Conservation (phyloP, 805 yeast species). For the Kregervanrija fluxuum region DNA sequence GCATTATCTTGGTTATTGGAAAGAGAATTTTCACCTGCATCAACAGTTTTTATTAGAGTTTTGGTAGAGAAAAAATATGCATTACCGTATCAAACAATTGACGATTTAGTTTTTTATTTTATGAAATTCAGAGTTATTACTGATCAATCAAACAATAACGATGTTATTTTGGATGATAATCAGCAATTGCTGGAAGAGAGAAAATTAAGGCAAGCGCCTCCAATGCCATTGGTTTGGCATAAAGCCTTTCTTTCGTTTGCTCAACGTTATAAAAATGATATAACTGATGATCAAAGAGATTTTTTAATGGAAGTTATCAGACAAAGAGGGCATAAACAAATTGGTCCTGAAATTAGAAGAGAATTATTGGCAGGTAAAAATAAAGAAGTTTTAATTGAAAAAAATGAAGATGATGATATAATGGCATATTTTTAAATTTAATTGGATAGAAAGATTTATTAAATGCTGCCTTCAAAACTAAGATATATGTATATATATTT, state of each 20-base stretch:
- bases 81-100: slow-evolving; percentile 92
- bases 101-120: slow-evolving; percentile 88
- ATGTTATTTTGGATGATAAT: slow-evolving; percentile 30
- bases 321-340: slow-evolving; percentile 79
- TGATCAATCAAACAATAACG: slow-evolving; percentile 25
- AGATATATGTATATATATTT: too few species aligned
- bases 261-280: slow-evolving; percentile 93
- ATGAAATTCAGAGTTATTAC: slow-evolving; percentile 75
- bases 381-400: slow-evolving; percentile 30
- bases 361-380: slow-evolving; percentile 83
- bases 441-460: too few species aligned
- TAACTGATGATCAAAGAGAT: slow-evolving; percentile 97
- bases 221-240: slow-evolving; percentile 94
- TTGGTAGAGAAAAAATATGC: slow-evolving; percentile 93
- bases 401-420: slow-evolving; percentile 22
- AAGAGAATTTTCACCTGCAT: slow-evolving; percentile 79
- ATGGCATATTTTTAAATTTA: slow-evolving; percentile 23
- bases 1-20: slow-evolving; percentile 82
- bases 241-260: slow-evolving; percentile 92
- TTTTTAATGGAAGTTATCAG: slow-evolving; percentile 85
- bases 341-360: slow-evolving; percentile 91
- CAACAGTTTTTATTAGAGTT: slow-evolving; percentile 83
- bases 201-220: slow-evolving; percentile 34
- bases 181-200: slow-evolving; percentile 26
- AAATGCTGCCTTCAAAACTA: too few species aligned